phyloP scores from a whole-genome alignment of 2,329 filamentous ascomycete genomes.

The Aureobasidium sp. region DNA sequence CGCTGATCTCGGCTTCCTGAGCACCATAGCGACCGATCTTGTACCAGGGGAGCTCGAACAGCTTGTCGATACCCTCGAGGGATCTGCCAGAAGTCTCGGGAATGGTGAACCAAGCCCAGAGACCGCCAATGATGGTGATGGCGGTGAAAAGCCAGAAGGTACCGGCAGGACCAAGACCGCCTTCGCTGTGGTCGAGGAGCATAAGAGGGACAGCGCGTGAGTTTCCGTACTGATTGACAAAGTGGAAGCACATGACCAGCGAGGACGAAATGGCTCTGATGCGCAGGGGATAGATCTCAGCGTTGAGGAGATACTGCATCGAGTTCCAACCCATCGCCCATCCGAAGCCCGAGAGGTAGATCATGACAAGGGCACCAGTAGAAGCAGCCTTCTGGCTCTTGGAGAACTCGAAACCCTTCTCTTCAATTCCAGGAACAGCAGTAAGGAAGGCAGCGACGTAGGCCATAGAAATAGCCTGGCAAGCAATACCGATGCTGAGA shows the following conservation, averaged over 20 bases:
- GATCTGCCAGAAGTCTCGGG: slow-evolving; percentile 62
- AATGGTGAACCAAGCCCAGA: slow-evolving; percentile 66
- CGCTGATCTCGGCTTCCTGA: slow-evolving; percentile 18
- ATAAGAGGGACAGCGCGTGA: slow-evolving; percentile 67
- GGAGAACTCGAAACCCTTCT: slow-evolving; percentile 43
- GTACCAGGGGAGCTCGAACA: slow-evolving; percentile 69
- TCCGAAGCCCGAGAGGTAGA: slow-evolving; percentile 56
- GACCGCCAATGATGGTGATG: slow-evolving; percentile 57
- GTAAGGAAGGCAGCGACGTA: slow-evolving; percentile 46
- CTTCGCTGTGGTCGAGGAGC: slow-evolving; percentile 45
- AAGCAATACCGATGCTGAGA: slow-evolving; percentile 40
- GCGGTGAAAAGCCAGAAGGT: slow-evolving; percentile 70
- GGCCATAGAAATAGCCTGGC: slow-evolving; percentile 43
- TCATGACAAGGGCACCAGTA: slow-evolving; percentile 52
- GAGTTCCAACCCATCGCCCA: slow-evolving; percentile 68
- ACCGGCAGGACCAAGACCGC: slow-evolving; percentile 46
- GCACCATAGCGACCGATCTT: slow-evolving; percentile 49
- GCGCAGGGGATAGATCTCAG: slow-evolving; percentile 69
- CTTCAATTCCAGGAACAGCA: slow-evolving; percentile 48
- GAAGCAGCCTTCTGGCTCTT: slow-evolving; percentile 49
- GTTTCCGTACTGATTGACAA: slow-evolving; percentile 73
- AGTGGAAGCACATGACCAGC: slow-evolving; percentile 71
- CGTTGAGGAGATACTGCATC: slow-evolving; percentile 67
- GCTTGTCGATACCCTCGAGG: slow-evolving; percentile 62
- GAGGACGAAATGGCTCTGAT: slow-evolving; percentile 65